Evolutionary conservation across 176 grass and related monocot genomes (phyloP), one percentile per base, ranked within the genome.

Genomic region (Avena eriantha): DNA sequence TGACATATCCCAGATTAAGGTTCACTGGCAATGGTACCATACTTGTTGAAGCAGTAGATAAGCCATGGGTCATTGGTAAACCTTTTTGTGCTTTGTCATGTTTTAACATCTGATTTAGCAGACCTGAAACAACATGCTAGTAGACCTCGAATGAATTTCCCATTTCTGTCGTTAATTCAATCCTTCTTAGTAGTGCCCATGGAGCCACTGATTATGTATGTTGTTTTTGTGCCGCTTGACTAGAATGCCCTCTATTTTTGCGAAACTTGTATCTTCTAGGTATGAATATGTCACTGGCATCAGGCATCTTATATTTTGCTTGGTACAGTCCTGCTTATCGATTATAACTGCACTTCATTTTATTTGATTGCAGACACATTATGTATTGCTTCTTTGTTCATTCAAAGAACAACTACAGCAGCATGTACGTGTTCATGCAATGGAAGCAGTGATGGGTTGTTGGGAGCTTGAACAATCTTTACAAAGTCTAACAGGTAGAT

Each of bases 371-470:
- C 80, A 99, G 97, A 94, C 97, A 17, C 97, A 99, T 72, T 99
- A 99, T 50, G 90, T 94, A 13, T 87, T 99, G 83, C 89, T 99
- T 73, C 90, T 99, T 53, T 94, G 94, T 68, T 99, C 94, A 60
- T 99, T 99, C 83, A 99, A 99, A 80, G 97, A 99, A 61, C 97
- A 99, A 82, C 92, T 99, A 24, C 97, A 99, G 71, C 97, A 99
- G 80, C 97, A 99, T 80, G 97, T 99, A 22, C 92, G 97, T 70
- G 97, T 99, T 88, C 97, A 99, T 88, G 97, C 97, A 87, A 99
- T 99, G 97, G 97, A 99, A 87, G 97, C 97, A 17, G 97, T 99
- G 80, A 96, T 99, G 94, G 97, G 92, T 77, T 99, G 97, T 61
- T 99, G 97, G 97, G 97, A 99, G 67, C 94, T 99, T 83, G 97